Evolutionary conservation across 1,139 yeast genomes (phyloP).

Genomic region (Lodderomyces pseudojiufengensis): DNA sequence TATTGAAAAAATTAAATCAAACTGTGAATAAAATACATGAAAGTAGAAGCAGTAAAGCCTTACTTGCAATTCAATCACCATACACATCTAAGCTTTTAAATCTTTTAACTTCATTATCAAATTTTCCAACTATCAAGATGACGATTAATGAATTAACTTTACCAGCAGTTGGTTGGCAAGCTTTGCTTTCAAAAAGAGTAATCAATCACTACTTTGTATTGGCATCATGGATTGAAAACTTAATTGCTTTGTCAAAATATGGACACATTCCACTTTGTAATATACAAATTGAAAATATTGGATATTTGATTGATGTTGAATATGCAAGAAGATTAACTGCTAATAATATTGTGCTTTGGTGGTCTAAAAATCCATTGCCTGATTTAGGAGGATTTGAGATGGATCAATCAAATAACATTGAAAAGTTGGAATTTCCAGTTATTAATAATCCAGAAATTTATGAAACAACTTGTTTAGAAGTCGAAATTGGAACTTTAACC

Average conservation of each 20-base stretch:
- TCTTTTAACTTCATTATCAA: constrained; percentile 42
- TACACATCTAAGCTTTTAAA: constrained; percentile 43
- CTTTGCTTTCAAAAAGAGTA: constrained; percentile 60
- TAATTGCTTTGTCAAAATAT: constrained; percentile 64
- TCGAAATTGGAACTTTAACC: constrained; percentile 73
- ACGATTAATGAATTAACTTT: constrained; percentile 52
- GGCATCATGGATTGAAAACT: constrained; percentile 69
- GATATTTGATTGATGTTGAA: constrained; percentile 76
- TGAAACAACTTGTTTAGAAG: constrained; percentile 73
- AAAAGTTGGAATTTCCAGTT: constrained; percentile 63
- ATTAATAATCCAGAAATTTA: constrained; percentile 81
- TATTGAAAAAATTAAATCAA: constrained; percentile 54
- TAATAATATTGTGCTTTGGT: constrained; percentile 80
- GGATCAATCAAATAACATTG: constrained; percentile 53
- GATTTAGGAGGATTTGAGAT: constrained; percentile 84
- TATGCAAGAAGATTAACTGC: constrained; percentile 74
- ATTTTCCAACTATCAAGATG: constrained; percentile 66
- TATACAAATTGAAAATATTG: constrained; percentile 69
- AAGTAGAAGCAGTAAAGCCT: constrained; percentile 62
- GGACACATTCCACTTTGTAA: constrained; percentile 86
- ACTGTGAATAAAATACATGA: constrained; percentile 57
- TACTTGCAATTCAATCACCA: constrained; percentile 75
- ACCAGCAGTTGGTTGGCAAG: constrained; percentile 89
- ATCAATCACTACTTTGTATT: constrained; percentile 70
- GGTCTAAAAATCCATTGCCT: constrained; percentile 81